A percentile compares a stretch with the other conserved stretches of the same genome.
Conservation (phyloP, 2,329 filamentous ascomycete species). For the Hypomyces rosellus region DNA sequence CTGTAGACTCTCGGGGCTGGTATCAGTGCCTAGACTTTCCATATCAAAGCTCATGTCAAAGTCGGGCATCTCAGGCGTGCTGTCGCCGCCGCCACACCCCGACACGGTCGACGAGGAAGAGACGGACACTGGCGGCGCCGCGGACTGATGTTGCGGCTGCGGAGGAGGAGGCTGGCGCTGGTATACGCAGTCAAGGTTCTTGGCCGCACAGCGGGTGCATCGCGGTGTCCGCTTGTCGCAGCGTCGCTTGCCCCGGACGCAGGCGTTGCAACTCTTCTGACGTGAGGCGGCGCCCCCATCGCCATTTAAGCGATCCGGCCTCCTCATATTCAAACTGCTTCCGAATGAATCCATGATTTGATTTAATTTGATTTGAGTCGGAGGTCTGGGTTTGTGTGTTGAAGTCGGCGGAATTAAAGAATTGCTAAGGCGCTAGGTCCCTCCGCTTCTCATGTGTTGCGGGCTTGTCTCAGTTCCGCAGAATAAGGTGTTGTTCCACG, state of each 20-base stretch:
- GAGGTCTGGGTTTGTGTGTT: too few species aligned
- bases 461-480: too few species aligned
- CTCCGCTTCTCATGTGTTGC: too few species aligned
- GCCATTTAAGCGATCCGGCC: not conserved
- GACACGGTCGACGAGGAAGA: slow-evolving; percentile 15
- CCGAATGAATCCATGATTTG: slow-evolving; percentile 6
- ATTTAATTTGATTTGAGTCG: too few species aligned
- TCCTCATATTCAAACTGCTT: not conserved
- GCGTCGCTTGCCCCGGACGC: slow-evolving; percentile 40
- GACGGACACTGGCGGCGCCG: not conserved
- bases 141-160: slow-evolving; percentile 12
- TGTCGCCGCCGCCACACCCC: slow-evolving; percentile 14
- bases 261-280: slow-evolving; percentile 45
- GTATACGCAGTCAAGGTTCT: slow-evolving; percentile 37
- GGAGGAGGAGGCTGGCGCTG: slow-evolving; percentile 27
- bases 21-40: slow-evolving; percentile 23
- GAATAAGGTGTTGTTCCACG: too few species aligned
- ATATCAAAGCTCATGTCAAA: slow-evolving; percentile 34
- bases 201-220: slow-evolving; percentile 37
- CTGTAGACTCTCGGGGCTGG: slow-evolving; percentile 27
- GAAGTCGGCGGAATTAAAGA: too few species aligned
- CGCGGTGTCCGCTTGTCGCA: slow-evolving; percentile 40
- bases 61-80: slow-evolving; percentile 20
- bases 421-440: too few species aligned
- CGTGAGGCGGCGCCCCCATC: slow-evolving; percentile 33